Evolutionary conservation across 1,284 basidiomycete genomes (phyloP).

Genomic region (Athelia psychrophila): DNA sequence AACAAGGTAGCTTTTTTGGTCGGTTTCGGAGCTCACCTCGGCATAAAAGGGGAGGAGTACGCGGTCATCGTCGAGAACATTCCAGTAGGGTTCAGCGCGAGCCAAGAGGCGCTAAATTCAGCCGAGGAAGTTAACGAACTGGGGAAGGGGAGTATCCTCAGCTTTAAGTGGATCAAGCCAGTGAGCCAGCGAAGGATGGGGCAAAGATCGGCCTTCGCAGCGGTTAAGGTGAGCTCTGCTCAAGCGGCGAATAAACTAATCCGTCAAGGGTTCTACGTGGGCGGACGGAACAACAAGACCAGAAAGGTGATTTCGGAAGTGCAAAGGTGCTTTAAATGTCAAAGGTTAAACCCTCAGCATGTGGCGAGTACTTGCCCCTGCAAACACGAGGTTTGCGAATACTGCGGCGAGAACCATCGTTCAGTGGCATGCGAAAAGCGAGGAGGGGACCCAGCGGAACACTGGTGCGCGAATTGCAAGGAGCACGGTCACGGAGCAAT

Average conservation of each 20-base stretch:
- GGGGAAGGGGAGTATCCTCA: not conserved
- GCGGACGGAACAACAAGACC: not conserved
- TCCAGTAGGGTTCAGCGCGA: not conserved
- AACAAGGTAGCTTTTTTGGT: not conserved
- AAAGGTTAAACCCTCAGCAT: not conserved
- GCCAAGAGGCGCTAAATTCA: not conserved
- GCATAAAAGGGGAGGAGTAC: not conserved
- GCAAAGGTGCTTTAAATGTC: not conserved
- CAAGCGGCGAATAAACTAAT: not conserved
- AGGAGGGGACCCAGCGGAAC: not conserved
- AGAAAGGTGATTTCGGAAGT: not conserved
- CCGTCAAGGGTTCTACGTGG: not conserved
- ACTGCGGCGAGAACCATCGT: not conserved
- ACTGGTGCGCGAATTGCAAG: conserved; percentile 1
- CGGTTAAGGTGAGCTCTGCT: not conserved
- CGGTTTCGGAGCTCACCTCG: not conserved
- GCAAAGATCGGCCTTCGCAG: not conserved
- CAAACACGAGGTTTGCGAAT: not conserved
- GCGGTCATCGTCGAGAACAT: not conserved
- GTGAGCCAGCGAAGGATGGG: not conserved
- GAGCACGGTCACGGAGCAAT: not conserved
- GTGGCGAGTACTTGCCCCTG: not conserved
- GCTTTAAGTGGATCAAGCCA: not conserved
- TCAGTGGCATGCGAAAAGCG: not conserved
- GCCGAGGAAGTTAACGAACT: not conserved